Evolutionary conservation across 78 protist genomes (phyloP), one percentile per base, ranked within the genome.

Genomic region (Tieghemostelium lacteum): DNA sequence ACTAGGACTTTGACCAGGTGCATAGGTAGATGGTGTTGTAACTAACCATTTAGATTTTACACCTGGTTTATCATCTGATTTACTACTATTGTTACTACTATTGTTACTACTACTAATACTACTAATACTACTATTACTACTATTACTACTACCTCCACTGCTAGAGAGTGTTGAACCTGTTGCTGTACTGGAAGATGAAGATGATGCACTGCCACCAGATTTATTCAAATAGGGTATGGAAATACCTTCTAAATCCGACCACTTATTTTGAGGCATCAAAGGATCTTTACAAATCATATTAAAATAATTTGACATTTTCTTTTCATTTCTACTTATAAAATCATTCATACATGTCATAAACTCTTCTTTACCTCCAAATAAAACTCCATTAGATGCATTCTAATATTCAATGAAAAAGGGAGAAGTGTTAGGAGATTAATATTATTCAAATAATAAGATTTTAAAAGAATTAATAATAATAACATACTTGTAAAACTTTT

Each of bases 281-380:
- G 94, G 87, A 63, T 75, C 87, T 28, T 72, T 74, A 39, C 86
- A 70, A 60, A 75, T 74, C 45, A 57, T 10, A n/a, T 63, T 54
- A 50, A 93, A 91, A 17, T 93, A 93, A 24, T 58, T 67, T 26
- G 86, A 49, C 96, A 93, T 93, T 31, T 74, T 86, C 33, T 22
- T 52, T 49, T 66, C 49, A 65, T 86, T 93, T 26, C 36, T 88
- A 8, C 26, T 72, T 24, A 93, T 85, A 54, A 93, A 92, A 31
- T n/a, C 33, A 86, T 88, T 93, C 92, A 93, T 71, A 58, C 85
- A 72, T 39, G 93, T 69, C 95, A 93, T 93, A 63, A 57, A 86
- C 0, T 93, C 92, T 69, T 93, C 95, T 62, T 93, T 93, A 17
- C 76, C 73, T 20, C 94, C 93, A 93, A 93, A 86, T 54, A 63